These are phyloP conservation scores for Trichosporon asahii DNA, from an alignment of 1,284 basidiomycete genomes.

Conservation along the genomic window DNA sequence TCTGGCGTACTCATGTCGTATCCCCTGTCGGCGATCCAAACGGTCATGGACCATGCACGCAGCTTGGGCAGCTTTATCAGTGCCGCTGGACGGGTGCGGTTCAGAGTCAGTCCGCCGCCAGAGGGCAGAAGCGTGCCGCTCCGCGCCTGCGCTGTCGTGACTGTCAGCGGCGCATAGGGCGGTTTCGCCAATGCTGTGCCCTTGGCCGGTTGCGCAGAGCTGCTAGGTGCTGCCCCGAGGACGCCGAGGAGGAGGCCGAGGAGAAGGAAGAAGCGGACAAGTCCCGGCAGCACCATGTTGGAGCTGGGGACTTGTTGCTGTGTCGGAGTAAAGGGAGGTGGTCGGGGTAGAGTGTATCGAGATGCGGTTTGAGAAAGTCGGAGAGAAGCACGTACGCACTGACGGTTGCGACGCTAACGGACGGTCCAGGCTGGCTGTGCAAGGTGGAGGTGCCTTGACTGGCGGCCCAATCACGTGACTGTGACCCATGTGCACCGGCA, in stretches of 20 bases:
- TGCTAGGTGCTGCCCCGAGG: neutral
- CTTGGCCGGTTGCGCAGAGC: neutral
- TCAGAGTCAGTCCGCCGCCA: constrained; percentile 3
- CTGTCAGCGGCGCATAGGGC: neutral
- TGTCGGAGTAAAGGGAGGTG: neutral
- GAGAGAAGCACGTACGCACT: neutral
- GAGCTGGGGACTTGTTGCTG: constrained; percentile 3
- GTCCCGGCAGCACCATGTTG: constrained; percentile 5
- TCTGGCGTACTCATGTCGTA: constrained; percentile 27
- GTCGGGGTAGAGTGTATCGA: neutral
- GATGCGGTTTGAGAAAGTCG: neutral
- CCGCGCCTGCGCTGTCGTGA: neutral
- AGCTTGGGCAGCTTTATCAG: neutral
- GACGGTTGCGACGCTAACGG: neutral
- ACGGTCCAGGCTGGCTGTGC: neutral
- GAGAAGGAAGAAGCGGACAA: neutral
- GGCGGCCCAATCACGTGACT: neutral
- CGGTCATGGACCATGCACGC: neutral
- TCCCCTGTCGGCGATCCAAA: constrained; percentile 20
- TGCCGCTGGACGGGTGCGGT: neutral
- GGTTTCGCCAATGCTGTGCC: neutral
- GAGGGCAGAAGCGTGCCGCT: neutral
- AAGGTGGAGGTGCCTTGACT: neutral
- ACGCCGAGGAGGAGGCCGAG: neutral
- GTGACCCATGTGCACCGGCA: neutral